Evolutionary conservation across 2,329 filamentous ascomycete species (phyloP), one percentile per base, ranked within the genome.

Genomic region (Aquanectria penicillioides): DNA sequence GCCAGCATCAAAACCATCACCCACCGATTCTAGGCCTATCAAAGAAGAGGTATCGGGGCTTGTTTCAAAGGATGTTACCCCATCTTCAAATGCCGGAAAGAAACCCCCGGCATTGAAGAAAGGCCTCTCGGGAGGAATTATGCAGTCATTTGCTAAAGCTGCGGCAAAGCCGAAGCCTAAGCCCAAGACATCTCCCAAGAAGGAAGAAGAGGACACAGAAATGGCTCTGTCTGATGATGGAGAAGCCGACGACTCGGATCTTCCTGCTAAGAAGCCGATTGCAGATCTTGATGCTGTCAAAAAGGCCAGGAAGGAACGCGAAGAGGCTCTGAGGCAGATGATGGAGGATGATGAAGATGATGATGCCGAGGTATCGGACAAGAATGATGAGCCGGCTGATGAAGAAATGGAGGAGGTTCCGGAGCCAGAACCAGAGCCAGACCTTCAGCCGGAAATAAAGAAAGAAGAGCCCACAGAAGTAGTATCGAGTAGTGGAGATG

Each of bases 111-210:
- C 78, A 5, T 31, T 67, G 3, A 92, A 91, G 69, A 85, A 85
- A 55, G 84, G 85, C 50, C 81, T 79, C 13, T 86, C 88, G 11
- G 79, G 77, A 3, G 85, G 86, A 58, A 86, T 96, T 22, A 93
- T 95, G 81, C 89, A 89, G 59, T 90, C 92, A 0, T 96, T 96
- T 72, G 90, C 91, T 12, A 92, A 90, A 69, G 79, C 81, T 5
- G 75, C 74, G 4, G 67, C 73, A 4, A 76, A 71, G 46, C 69
- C 80, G n/a, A n/a, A n/a, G 0, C 68, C 76, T 4, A 81, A 79
- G 67, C 80, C 88, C 5, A 92, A 88, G 68, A 64, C 69, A 9
- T 57, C 67, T 6, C 44, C 61, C 6, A 71, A 75, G 40, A 73
- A 76, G 48, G 67, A 73, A 41, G 73, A 75, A 44, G 73, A 76